A percentile compares a stretch with the other conserved stretches of the same genome.
These are phyloP conservation scores for Syncephalastrum racemosum DNA, from an alignment of 371 early-diverging fungal species.

Conservation along the genomic window DNA sequence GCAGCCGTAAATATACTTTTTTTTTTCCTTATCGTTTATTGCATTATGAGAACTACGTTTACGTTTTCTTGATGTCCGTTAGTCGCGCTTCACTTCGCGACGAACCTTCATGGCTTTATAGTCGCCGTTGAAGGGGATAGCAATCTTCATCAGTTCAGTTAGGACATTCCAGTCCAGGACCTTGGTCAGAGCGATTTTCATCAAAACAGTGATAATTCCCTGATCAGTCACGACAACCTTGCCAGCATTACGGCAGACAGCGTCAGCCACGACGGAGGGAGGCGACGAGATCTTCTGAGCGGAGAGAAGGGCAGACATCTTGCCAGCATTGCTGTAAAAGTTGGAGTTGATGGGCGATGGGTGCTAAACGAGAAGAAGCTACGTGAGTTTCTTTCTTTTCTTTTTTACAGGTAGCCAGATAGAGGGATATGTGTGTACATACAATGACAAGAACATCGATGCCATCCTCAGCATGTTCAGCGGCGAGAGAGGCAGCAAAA, in stretches of 20 bases:
- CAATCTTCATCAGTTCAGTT: conserved; percentile 51
- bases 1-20: no score
- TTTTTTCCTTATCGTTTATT: no score
- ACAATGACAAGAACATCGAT: conserved; percentile 62
- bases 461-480: conserved; percentile 53
- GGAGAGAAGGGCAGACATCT: conserved; percentile 48
- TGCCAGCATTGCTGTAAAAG: conserved; percentile 61
- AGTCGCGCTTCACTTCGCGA: conserved; percentile 27
- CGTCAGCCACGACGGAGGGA: conserved; percentile 57
- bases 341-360: conserved; percentile 62
- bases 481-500: conserved; percentile 59
- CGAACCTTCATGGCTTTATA: conserved; percentile 52
- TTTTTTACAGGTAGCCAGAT: background rate
- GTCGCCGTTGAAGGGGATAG: conserved; percentile 48
- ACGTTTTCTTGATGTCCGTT: background rate
- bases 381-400: background rate
- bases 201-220: conserved; percentile 54
- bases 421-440: conserved; percentile 14
- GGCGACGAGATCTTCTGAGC: conserved; percentile 50
- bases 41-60: no score
- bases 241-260: conserved; percentile 58
- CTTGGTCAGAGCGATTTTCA: conserved; percentile 48
- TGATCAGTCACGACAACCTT: conserved; percentile 58
- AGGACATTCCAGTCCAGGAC: conserved; percentile 53
- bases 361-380: conserved; percentile 29